Percentiles rank a stretch among this genome's conserved stretches.
Conservation (phyloP, 1,284 basidiomycete genomes). For the Coriolopsis trogii region DNA sequence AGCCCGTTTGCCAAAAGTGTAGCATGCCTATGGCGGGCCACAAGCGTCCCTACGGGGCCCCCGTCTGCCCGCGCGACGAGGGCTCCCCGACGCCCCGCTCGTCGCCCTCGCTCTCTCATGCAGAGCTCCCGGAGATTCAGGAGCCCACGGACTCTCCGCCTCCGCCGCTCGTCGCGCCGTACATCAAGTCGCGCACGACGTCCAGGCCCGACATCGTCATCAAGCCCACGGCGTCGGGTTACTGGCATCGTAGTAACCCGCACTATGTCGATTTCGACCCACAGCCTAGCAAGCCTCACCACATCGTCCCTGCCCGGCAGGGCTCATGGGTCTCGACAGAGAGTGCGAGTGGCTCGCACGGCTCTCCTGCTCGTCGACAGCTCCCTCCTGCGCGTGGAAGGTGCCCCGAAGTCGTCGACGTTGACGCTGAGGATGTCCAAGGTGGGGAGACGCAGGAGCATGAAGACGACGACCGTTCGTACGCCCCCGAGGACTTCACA, state of each 20-base stretch:
- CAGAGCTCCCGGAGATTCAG: too few species aligned
- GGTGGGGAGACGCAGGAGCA: background rate
- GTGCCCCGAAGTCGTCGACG: constrained; percentile 5
- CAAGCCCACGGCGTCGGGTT: constrained; percentile 12
- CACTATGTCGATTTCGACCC: constrained; percentile 27
- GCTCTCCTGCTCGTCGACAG: constrained; percentile 1
- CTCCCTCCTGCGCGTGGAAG: background rate
- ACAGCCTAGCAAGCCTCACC: constrained; percentile 1
- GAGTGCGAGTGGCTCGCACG: constrained; percentile 22
- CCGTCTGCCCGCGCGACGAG: constrained; percentile 29
- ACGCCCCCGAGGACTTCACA: background rate
- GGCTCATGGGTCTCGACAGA: constrained; percentile 32
- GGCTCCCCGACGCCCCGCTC: constrained; percentile 5
- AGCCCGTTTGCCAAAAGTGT: constrained; percentile 34
- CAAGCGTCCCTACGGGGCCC: constrained; percentile 32
- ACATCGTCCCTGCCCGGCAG: constrained; percentile 2
- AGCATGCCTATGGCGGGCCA: constrained; percentile 35
- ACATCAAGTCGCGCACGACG: constrained; percentile 11
- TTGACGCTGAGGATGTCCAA: constrained; percentile 4
- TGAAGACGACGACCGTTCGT: background rate
- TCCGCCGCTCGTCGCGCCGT: constrained; percentile 1
- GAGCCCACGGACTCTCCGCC: too few species aligned
- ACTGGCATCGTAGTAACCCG: constrained; percentile 27
- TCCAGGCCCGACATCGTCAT: constrained; percentile 11
- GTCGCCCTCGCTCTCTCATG: background rate